Percentiles rank a stretch among this genome's conserved stretches.
Evolutionary conservation across 2,329 filamentous ascomycete species (phyloP).

Genomic region (Pseudocercospora cruenta): DNA sequence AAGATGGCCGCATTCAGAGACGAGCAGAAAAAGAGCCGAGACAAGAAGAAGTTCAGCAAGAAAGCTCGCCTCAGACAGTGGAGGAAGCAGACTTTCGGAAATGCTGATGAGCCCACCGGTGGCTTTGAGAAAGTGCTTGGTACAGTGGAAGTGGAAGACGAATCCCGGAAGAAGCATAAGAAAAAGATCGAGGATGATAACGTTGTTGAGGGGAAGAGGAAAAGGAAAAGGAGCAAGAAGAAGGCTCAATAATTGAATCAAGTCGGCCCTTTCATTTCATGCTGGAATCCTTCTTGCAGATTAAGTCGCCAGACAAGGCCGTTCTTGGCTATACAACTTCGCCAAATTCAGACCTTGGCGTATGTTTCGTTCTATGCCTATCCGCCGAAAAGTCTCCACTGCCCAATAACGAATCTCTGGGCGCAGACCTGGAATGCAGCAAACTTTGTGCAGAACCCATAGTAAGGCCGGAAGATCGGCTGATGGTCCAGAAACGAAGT

Average conservation of each 20-base stretch:
- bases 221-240: slow-evolving; percentile 33
- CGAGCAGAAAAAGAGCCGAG: slow-evolving; percentile 82
- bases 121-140: slow-evolving; percentile 43
- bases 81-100: slow-evolving; percentile 70
- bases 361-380: not conserved
- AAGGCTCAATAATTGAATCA: slow-evolving; percentile 1
- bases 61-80: slow-evolving; percentile 89
- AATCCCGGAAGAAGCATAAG: slow-evolving; percentile 29
- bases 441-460: not conserved
- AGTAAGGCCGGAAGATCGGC: not conserved
- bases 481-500: not conserved
- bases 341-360: slow-evolving; percentile 2
- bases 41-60: slow-evolving; percentile 87
- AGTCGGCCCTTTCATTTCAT: not conserved
- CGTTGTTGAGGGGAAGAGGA: slow-evolving; percentile 45
- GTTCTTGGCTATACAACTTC: not conserved
- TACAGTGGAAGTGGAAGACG: slow-evolving; percentile 34
- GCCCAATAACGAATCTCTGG: not conserved
- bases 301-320: not conserved
- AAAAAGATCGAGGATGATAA: slow-evolving; percentile 35
- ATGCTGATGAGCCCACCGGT: slow-evolving; percentile 56
- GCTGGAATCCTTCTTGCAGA: not conserved
- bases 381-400: not conserved
- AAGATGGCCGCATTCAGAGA: slow-evolving; percentile 91
- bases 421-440: not conserved